Percentiles rank a stretch among this genome's conserved stretches.
Conservation (phyloP, 176 grass and related monocot species). For the Aegilops longissima region DNA sequence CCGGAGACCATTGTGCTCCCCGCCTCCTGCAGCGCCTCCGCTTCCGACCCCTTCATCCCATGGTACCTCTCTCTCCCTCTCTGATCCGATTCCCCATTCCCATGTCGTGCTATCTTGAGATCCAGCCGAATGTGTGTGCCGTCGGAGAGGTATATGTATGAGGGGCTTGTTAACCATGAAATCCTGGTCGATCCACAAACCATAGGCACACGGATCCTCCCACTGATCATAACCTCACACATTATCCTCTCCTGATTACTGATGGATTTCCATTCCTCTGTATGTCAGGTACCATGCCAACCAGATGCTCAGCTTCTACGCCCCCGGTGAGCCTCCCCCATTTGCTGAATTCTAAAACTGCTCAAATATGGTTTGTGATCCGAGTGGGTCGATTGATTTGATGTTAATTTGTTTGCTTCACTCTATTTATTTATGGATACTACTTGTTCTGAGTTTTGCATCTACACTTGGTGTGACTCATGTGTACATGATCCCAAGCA, state of each 20-base stretch:
- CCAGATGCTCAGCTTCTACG: conserved; percentile 98
- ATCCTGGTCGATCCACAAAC: background rate
- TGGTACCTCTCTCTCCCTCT: conserved; percentile 31
- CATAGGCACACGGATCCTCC: background rate
- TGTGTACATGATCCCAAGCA: too few relatives aligned
- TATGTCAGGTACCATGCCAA: conserved; percentile 86
- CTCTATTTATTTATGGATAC: too few relatives aligned
- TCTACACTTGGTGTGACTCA: too few relatives aligned
- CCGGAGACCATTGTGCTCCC: conserved; percentile 71
- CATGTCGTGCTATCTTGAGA: too few relatives aligned
- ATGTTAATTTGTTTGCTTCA: too few relatives aligned
- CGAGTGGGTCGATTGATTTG: too few relatives aligned
- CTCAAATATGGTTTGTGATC: too few relatives aligned
- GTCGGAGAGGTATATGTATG: too few relatives aligned
- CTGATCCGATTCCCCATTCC: too few relatives aligned
- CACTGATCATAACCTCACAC: too few relatives aligned
- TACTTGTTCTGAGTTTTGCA: too few relatives aligned
- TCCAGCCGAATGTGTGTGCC: too few relatives aligned
- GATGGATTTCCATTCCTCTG: background rate
- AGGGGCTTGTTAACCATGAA: background rate
- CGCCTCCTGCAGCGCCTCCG: conserved; percentile 15
- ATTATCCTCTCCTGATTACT: background rate
- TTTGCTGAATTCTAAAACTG: background rate
- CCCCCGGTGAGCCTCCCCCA: conserved; percentile 61
- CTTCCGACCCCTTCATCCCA: conserved; percentile 51